Percentiles rank a stretch among this genome's conserved stretches.
phyloP scores from a whole-genome alignment of 23 red algal species.

The Pyropia yezoensis region DNA sequence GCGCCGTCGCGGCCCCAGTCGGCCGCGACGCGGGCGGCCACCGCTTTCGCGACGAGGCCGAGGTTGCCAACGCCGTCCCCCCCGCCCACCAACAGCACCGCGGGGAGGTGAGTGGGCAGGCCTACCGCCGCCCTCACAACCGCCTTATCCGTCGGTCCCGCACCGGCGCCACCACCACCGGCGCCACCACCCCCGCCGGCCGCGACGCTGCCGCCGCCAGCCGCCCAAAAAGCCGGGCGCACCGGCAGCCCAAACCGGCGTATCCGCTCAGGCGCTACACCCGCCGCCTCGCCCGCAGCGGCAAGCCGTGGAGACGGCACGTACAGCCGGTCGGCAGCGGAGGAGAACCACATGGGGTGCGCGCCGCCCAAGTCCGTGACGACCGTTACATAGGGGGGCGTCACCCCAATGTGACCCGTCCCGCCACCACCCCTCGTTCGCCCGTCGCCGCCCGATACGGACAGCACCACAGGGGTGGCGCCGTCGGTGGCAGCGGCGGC shows the following conservation, averaged over 20 bases:
- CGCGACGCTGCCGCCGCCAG: background rate
- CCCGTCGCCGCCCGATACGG: too few species aligned
- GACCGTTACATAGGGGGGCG: slow-evolving; percentile 59
- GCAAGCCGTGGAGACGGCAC: slow-evolving; percentile 49
- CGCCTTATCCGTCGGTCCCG: slow-evolving; percentile 15
- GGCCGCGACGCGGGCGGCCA: slow-evolving; percentile 4
- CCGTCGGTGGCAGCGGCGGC: too few species aligned
- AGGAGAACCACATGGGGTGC: slow-evolving; percentile 67
- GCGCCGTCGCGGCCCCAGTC: slow-evolving; percentile 9
- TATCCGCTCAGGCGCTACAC: slow-evolving; percentile 19
- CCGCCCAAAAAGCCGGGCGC: slow-evolving; percentile 38
- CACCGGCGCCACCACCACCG: background rate
- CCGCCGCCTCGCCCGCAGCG: slow-evolving; percentile 20
- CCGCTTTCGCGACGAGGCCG: slow-evolving; percentile 19
- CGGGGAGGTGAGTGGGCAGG: slow-evolving; percentile 11
- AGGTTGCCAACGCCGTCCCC: slow-evolving; percentile 67
- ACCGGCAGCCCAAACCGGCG: slow-evolving; percentile 58
- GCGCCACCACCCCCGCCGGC: slow-evolving; percentile 6
- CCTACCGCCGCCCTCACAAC: slow-evolving; percentile 8
- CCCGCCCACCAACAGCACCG: slow-evolving; percentile 64
- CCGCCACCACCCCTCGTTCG: too few species aligned
- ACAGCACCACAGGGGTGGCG: too few species aligned
- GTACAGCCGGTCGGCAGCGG: slow-evolving; percentile 45
- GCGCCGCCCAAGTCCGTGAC: slow-evolving; percentile 74
- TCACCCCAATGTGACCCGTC: slow-evolving; percentile 4